Conservation (phyloP, 2,329 filamentous ascomycete genomes). For the Emericellopsis atlantica region DNA sequence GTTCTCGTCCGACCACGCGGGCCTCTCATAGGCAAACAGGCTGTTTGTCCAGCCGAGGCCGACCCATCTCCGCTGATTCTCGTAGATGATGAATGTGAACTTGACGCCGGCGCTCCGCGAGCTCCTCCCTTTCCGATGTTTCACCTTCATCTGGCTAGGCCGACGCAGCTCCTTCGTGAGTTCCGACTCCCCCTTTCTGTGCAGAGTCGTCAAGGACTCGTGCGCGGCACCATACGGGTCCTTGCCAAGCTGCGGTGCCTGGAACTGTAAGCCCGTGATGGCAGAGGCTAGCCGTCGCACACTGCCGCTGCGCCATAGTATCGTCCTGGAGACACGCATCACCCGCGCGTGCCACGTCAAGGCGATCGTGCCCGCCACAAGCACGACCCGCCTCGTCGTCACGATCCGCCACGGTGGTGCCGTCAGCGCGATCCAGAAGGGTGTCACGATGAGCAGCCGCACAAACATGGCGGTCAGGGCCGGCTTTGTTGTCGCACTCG, state of each 20-base stretch:
- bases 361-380: constrained; percentile 76
- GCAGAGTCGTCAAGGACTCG: background rate
- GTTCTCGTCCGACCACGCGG: constrained; percentile 93
- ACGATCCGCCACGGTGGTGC: constrained; percentile 75
- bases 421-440: constrained; percentile 75
- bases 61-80: constrained; percentile 92
- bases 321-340: constrained; percentile 69
- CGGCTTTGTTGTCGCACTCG: constrained; percentile 79
- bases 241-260: constrained; percentile 25
- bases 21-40: constrained; percentile 79
- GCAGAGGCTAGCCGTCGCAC: constrained; percentile 57
- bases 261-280: constrained; percentile 71
- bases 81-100: constrained; percentile 93
- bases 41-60: constrained; percentile 91
- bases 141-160: constrained; percentile 3
- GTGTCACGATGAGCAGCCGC: constrained; percentile 76
- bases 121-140: constrained; percentile 4
- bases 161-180: constrained; percentile 28
- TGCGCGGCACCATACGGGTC: constrained; percentile 13
- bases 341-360: constrained; percentile 89
- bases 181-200: constrained; percentile 22
- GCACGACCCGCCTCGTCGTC: constrained; percentile 70
- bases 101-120: constrained; percentile 63
- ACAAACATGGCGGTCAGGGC: constrained; percentile 84
- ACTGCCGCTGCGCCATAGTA: constrained; percentile 78